phyloP scores from a whole-genome alignment of 2,329 filamentous ascomycete species.

The Calonectria fujianensis region DNA sequence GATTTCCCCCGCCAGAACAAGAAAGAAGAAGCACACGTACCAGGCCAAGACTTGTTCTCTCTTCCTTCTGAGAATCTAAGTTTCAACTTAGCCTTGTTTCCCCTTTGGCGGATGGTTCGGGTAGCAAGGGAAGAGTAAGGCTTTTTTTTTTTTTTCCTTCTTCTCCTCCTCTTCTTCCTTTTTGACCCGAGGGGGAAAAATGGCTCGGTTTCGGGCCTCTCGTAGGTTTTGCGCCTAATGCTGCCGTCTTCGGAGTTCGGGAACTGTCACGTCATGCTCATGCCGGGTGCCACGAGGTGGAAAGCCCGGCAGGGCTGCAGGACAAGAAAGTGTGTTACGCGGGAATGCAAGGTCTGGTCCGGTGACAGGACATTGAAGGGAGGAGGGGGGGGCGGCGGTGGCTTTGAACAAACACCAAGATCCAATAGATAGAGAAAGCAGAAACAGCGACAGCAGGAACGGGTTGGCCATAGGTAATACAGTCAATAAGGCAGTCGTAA shows the following conservation, averaged over 20 bases:
- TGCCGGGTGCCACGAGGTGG: background rate
- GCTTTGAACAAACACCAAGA: background rate
- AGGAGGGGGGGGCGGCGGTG: background rate
- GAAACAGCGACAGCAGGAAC: background rate
- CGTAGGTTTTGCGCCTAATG: background rate
- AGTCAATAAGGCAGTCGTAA: background rate
- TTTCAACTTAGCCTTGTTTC: background rate
- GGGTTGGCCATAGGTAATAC: background rate
- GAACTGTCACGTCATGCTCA: background rate
- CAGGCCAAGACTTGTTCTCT: background rate
- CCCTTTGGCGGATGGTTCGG: background rate
- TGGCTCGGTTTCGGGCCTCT: too few relatives aligned
- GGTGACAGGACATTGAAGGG: background rate
- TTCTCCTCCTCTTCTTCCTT: too few relatives aligned
- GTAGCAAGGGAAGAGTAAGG: background rate
- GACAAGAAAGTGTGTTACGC: background rate
- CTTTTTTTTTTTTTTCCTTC: too few relatives aligned
- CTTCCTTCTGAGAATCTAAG: background rate
- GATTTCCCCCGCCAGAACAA: background rate
- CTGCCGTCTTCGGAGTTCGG: background rate
- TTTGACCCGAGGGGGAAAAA: background rate
- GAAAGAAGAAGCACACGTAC: background rate
- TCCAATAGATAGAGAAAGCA: background rate
- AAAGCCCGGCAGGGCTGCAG: slow-evolving; percentile 1
- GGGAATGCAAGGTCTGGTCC: background rate